Base-by-base conservation (phyloP, 164 flowering plant species). In the Magnolia changhungtana region DNA sequence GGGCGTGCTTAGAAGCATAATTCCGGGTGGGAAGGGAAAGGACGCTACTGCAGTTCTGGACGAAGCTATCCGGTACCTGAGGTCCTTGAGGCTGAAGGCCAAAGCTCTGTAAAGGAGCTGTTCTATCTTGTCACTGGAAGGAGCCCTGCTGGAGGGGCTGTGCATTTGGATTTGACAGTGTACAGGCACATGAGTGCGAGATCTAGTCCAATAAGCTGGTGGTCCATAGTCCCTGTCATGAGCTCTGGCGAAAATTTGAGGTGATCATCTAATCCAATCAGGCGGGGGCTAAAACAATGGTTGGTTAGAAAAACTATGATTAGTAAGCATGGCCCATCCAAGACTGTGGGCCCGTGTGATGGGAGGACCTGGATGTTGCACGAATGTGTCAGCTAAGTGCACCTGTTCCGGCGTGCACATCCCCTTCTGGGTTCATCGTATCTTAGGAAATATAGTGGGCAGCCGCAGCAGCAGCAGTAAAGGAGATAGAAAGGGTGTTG, bases 1-100 rank as follows among this genome's bases (percentile, higher is more conserved):
- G 59, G 82, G 81, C 73, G 70, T 88, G 29, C 83, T 95, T 63
- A 89, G 88, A 78, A 86, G 82, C 75, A 85, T 95, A 67, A 78
- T 95, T 69, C 99, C 99, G 4, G 87, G 84, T 70, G 91, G 89
- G 29, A 81, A 87, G 72, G 90, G 90, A 8, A 88, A 88, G 77
- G 90, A 89, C 75, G 83, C 92, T 0, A 75, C 81, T 1, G 74
- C 74, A 20, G 92, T 95, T 20, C 87, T 95, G 29, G 98, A 95
- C 50, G 94, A 93, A 82, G 91, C 99, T 1, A 90, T 95, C 65
- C 58, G 73, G 2, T 93, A 88, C 82, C 82, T 95, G 78, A 86
- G 74, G 72, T 85, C 89, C n/a, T 55, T 95, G 85, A 92, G 86
- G 85, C 80, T 76, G 51, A 85, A 88, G 81, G 97, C 91, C 64